Evolutionary conservation across 768 basidiomycete species (phyloP).

Genomic region (Mycena amicta): DNA sequence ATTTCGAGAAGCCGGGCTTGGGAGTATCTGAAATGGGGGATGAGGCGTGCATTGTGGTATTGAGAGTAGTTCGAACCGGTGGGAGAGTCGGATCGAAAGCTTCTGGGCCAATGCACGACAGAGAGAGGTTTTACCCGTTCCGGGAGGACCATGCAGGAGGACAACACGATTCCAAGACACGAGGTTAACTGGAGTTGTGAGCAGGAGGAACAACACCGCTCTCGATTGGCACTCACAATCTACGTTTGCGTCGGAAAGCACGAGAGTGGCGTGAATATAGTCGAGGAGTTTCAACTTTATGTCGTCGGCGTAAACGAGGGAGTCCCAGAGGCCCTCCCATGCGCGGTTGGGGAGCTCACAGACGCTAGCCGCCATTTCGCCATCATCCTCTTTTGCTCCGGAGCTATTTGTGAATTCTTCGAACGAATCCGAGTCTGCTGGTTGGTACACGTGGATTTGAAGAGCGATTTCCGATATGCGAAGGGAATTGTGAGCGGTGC

Average conservation of each 20-base stretch:
- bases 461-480: slow-evolving; percentile 58
- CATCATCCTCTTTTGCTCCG: slow-evolving; percentile 59
- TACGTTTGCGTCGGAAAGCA: slow-evolving; percentile 88
- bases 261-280: slow-evolving; percentile 91
- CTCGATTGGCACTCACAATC: slow-evolving; percentile 59
- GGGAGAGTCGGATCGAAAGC: slow-evolving; percentile 84
- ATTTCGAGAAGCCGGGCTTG: slow-evolving; percentile 91
- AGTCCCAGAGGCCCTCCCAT: slow-evolving; percentile 94
- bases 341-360: slow-evolving; percentile 82
- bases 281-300: slow-evolving; percentile 89
- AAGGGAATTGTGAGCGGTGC: slow-evolving; percentile 58
- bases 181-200: slow-evolving; percentile 66
- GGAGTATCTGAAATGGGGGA: slow-evolving; percentile 60
- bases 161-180: slow-evolving; percentile 97
- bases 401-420: slow-evolving; percentile 72
- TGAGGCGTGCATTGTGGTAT: slow-evolving; percentile 4
- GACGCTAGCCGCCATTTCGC: slow-evolving; percentile 85
- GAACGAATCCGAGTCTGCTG: slow-evolving; percentile 63
- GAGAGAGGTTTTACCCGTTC: slow-evolving; percentile 95
- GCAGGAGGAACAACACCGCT: neutral
- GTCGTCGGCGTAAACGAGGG: slow-evolving; percentile 79
- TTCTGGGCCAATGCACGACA: slow-evolving; percentile 96
- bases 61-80: slow-evolving; percentile 53
- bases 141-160: slow-evolving; percentile 93
- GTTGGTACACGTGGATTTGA: slow-evolving; percentile 89